Evolutionary conservation across 2,329 filamentous ascomycete species (phyloP).

Genomic region (Cladosporium sp.): DNA sequence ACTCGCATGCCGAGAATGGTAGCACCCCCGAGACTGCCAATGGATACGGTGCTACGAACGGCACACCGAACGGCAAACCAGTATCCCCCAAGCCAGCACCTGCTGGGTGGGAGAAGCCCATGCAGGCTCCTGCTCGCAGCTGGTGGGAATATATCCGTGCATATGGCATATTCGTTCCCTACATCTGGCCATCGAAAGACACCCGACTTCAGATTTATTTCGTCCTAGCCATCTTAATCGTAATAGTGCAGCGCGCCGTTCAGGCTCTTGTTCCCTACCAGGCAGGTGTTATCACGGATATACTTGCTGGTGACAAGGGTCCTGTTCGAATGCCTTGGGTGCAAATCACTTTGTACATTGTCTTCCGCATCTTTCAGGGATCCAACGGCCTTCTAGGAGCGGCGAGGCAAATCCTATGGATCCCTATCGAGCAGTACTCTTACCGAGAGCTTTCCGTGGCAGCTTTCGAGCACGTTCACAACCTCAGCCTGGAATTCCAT

Average conservation of each 20-base stretch:
- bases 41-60: conserved; percentile 50
- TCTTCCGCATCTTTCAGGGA: conserved; percentile 79
- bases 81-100: conserved; percentile 50
- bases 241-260: conserved; percentile 74
- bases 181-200: conserved; percentile 89
- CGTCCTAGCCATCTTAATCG: conserved; percentile 73
- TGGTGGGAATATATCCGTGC: conserved; percentile 96
- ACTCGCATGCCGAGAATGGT: conserved; percentile 42
- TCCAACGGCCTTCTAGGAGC: conserved; percentile 83
- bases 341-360: conserved; percentile 70
- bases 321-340: conserved; percentile 61
- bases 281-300: conserved; percentile 73
- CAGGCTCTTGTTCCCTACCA: conserved; percentile 83
- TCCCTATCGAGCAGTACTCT: conserved; percentile 94
- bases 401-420: conserved; percentile 80
- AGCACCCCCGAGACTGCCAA: conserved; percentile 35
- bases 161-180: conserved; percentile 92
- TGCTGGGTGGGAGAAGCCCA: conserved; percentile 83
- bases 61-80: conserved; percentile 42
- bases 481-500: conserved; percentile 92
- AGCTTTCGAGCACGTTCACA: conserved; percentile 95
- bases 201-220: conserved; percentile 71
- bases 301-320: conserved; percentile 57
- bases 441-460: conserved; percentile 92
- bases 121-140: conserved; percentile 76